These are phyloP conservation scores for Chaetoscypha palmicola DNA, from an alignment of 2,329 filamentous ascomycete genomes.

Conservation along the genomic window DNA sequence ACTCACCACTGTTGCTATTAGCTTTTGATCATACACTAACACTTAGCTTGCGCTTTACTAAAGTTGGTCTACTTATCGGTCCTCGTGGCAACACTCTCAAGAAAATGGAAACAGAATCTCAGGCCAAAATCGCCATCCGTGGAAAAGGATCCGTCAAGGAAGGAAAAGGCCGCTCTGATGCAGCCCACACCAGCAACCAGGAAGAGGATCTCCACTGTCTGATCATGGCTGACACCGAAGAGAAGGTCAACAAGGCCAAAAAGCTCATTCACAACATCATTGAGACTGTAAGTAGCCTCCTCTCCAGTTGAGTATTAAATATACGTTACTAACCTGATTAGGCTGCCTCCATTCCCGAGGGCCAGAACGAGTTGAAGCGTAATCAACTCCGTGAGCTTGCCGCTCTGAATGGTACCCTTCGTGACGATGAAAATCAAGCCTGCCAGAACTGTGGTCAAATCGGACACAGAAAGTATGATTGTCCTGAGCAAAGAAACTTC, in stretches of 20 bases:
- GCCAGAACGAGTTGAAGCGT: slow-evolving; percentile 97
- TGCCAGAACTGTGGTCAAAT: slow-evolving; percentile 99
- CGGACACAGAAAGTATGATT: slow-evolving; percentile 97
- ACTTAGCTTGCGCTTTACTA: slow-evolving; percentile 73
- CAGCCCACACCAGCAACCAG: slow-evolving; percentile 98
- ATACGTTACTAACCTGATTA: slow-evolving; percentile 39
- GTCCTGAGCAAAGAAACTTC: slow-evolving; percentile 93
- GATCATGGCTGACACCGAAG: slow-evolving; percentile 99
- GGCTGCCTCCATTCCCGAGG: slow-evolving; percentile 97
- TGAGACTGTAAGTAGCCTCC: slow-evolving; percentile 70
- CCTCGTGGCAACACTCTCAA: slow-evolving; percentile 99
- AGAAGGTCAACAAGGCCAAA: slow-evolving; percentile 99
- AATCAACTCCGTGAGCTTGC: slow-evolving; percentile 97
- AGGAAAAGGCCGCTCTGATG: slow-evolving; percentile 97
- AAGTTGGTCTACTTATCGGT: slow-evolving; percentile 99
- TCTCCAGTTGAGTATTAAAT: background rate
- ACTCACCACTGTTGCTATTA: slow-evolving; percentile 31
- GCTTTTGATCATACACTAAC: slow-evolving; percentile 63
- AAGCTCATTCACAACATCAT: slow-evolving; percentile 98
- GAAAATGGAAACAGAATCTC: slow-evolving; percentile 98
- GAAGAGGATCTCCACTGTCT: slow-evolving; percentile 98
- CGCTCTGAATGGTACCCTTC: slow-evolving; percentile 95
- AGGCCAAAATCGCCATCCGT: slow-evolving; percentile 97
- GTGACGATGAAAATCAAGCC: slow-evolving; percentile 98
- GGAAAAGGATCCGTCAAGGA: slow-evolving; percentile 99